phyloP scores from a whole-genome alignment of 768 basidiomycete genomes.

The Kondoa subrosea region DNA sequence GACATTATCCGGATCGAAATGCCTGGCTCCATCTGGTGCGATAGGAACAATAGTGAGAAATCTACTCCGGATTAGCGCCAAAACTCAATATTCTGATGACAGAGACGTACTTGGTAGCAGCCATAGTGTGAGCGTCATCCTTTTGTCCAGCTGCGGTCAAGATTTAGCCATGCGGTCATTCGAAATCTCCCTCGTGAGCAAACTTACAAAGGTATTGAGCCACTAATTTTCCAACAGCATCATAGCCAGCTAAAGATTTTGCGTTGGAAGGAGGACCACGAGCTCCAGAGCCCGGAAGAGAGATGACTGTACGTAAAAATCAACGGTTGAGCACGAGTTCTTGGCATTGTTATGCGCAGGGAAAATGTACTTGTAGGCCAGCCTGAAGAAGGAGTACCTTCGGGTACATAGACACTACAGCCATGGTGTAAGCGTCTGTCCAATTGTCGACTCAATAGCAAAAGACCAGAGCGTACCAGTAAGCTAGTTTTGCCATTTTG shows the following conservation, averaged over 20 bases:
- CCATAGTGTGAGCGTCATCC: conserved; percentile 15
- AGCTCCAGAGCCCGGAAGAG: background rate
- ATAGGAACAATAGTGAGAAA: conserved; percentile 17
- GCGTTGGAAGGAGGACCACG: background rate
- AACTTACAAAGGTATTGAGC: background rate
- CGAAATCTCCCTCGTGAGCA: too few species aligned
- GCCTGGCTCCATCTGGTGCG: conserved; percentile 15
- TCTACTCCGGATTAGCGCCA: too few species aligned
- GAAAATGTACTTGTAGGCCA: background rate
- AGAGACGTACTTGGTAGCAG: conserved; percentile 9
- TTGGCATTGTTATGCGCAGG: background rate
- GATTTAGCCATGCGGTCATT: too few species aligned
- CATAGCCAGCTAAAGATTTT: background rate
- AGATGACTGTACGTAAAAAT: background rate
- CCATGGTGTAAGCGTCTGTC: background rate
- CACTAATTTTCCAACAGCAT: background rate
- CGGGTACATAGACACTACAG: background rate
- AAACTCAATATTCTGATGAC: too few species aligned
- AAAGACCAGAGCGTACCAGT: background rate
- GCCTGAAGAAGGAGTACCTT: background rate
- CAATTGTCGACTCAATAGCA: background rate
- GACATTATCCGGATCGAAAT: conserved; percentile 16
- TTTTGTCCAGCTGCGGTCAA: too few species aligned
- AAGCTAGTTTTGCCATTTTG: background rate
- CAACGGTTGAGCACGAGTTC: too few species aligned